Conservation (phyloP, 148 eudicot genomes). For the Silene latifolia region DNA sequence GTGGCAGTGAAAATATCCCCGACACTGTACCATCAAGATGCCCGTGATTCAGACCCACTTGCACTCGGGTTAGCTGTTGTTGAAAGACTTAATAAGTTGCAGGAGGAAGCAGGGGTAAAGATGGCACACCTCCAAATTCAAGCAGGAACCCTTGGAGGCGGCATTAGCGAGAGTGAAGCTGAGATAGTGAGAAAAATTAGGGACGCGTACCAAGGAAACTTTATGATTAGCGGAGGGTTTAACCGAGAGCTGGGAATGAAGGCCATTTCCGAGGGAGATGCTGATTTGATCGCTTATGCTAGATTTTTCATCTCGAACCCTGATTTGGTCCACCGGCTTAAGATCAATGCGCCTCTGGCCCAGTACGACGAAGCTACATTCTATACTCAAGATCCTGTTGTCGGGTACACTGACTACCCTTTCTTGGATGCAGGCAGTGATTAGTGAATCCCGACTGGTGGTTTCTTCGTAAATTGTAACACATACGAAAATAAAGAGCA, state of each 20-base stretch:
- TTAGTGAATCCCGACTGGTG: slow-evolving; percentile 12
- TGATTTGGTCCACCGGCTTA: slow-evolving; percentile 64
- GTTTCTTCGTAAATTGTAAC: neutral
- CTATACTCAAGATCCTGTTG: slow-evolving; percentile 66
- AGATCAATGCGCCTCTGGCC: slow-evolving; percentile 57
- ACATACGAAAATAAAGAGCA: neutral
- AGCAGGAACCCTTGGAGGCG: slow-evolving; percentile 51
- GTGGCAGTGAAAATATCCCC: slow-evolving; percentile 70
- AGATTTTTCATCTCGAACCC: slow-evolving; percentile 74
- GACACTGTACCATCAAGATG: slow-evolving; percentile 61
- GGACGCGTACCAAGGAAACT: slow-evolving; percentile 58
- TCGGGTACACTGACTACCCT: slow-evolving; percentile 75
- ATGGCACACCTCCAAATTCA: slow-evolving; percentile 63
- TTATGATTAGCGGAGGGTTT: slow-evolving; percentile 66
- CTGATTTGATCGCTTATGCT: slow-evolving; percentile 72
- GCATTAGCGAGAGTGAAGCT: slow-evolving; percentile 48
- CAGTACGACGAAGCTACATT: slow-evolving; percentile 52
- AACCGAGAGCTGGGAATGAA: slow-evolving; percentile 50
- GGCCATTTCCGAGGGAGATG: slow-evolving; percentile 63
- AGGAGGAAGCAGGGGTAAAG: slow-evolving; percentile 31
- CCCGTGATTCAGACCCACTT: slow-evolving; percentile 67
- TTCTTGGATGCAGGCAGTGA: slow-evolving; percentile 33
- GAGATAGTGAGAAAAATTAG: slow-evolving; percentile 44
- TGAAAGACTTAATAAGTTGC: slow-evolving; percentile 52
- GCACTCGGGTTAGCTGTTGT: slow-evolving; percentile 68